A percentile compares a stretch with the other conserved stretches of the same genome.
Evolutionary conservation across 2,329 filamentous ascomycete species (phyloP).

Genomic region (Sporothrix brasiliensis): DNA sequence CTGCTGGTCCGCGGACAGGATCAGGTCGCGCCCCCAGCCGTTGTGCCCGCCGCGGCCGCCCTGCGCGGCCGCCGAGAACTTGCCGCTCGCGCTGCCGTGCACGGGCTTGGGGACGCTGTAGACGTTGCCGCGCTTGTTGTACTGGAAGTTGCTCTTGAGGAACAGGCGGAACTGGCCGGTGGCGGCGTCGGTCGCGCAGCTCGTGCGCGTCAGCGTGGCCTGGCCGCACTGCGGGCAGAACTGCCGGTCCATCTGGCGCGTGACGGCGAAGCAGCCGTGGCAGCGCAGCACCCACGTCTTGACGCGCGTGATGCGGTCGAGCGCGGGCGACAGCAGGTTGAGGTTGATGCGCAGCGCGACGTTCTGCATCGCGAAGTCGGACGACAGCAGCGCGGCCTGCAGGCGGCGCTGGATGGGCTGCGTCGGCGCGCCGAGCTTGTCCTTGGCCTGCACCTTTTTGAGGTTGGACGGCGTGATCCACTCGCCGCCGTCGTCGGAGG

Average conservation of each 20-base stretch:
- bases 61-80: slow-evolving; percentile 56
- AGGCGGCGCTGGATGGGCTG: slow-evolving; percentile 65
- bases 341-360: slow-evolving; percentile 93
- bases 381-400: slow-evolving; percentile 88
- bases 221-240: slow-evolving; percentile 94
- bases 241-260: slow-evolving; percentile 81
- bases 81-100: slow-evolving; percentile 78
- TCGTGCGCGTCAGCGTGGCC: slow-evolving; percentile 78
- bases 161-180: slow-evolving; percentile 82
- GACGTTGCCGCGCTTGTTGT: slow-evolving; percentile 88
- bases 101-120: slow-evolving; percentile 92
- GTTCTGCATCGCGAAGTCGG: slow-evolving; percentile 98
- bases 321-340: slow-evolving; percentile 64
- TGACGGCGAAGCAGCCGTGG: slow-evolving; percentile 87
- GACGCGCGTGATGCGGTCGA: slow-evolving; percentile 79
- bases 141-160: slow-evolving; percentile 93
- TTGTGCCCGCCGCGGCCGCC: slow-evolving; percentile 71
- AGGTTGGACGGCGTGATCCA: slow-evolving; percentile 97
- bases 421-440: slow-evolving; percentile 55
- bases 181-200: slow-evolving; percentile 75
- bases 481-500: slow-evolving; percentile 52
- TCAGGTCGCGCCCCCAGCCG: slow-evolving; percentile 82
- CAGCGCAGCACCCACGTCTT: slow-evolving; percentile 90
- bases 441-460: slow-evolving; percentile 76
- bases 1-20: slow-evolving; percentile 92